Base-by-base conservation (phyloP, 306 rosid genomes). In the Arachis hypogaea region DNA sequence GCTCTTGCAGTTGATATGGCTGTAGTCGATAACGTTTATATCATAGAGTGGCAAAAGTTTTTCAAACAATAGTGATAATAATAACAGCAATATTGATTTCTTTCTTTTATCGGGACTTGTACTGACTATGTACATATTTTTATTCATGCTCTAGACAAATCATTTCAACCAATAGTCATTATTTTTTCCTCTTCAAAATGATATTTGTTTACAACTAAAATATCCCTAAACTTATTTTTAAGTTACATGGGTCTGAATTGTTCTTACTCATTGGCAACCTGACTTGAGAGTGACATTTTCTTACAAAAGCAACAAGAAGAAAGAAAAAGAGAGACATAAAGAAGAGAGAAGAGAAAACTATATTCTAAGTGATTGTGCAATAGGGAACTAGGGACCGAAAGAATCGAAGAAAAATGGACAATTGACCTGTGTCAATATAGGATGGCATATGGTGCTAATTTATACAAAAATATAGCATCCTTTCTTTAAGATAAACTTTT, bases 401-500 rank as follows among this genome's bases (percentile, higher is more conserved):
- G 22, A 41, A 61, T 46, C 22, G 5, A 51, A 51, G 5, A 51
- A 11, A 7, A n/a, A 4, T n/a, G 7, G 11, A 12, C 66, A 62
- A 7, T 18, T 42, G 3, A 63, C 10, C 51, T 16, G 16, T 40
- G 30, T 63, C 9, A 63, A 63, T 11, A 11, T n/a, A 38, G 77
- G 49, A 16, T 10, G 51, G 5, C 40, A 61, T 16, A 54, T 50
- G 60, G 9, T 72, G 38, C 49, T 36, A 60, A 72, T 12, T 59
- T 46, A 22, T 44, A 9, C 59, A 28, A 46, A 46, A 7, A 3
- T 59, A 5, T 36, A 29, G 11, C 30, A 11, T 28, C 5, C 54
- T 22, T 12, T 3, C 7, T 36, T 51, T 42, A 6, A 11, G 14
- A n/a, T 75, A 14, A 75, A 51, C 66, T 72, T 55, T 57, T 57